Evolutionary conservation across 768 basidiomycete species (phyloP), one percentile per base, ranked within the genome.

Genomic region (Amylocystis lapponica): DNA sequence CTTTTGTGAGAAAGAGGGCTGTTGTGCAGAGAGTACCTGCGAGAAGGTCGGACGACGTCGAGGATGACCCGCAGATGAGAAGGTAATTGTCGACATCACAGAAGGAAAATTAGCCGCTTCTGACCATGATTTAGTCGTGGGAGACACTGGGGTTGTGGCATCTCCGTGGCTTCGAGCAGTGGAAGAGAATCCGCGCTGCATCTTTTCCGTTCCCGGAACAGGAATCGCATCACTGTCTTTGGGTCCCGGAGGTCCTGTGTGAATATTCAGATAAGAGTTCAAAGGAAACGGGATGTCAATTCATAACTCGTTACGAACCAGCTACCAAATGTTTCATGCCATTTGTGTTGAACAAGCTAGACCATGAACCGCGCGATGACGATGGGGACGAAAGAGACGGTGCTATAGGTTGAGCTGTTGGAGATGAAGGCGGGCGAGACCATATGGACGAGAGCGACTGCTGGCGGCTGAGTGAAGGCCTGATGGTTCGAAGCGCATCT

Each of bases 331-430:
- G 82, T 21, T 82, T 71, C 63, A 88, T 68, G 32, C 69, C 74
- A 14, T 75, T 76, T 1, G 83, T 66, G 46, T 79, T 82, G 58
- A 87, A 85, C 10, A 90, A 56, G 53, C 79, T 88, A 0, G 86
- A 83, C 88, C 88, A 90, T 0, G 88, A 87, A 8, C 79, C 85
- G 33, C 79, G 72, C 2, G 59, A 59, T 16, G 87, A 87, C 3
- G 84, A 79, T 35, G 64, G 74, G 0, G 81, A 80, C 0, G 78
- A 66, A 12, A 34, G 72, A 65, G 30, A 76, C 53, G 71, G 57
- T 4, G 66, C 60, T 3, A 66, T 58, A 9, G 60, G 66, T 16
- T 62, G 59, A 10, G 69, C 53, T 1, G 70, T 71, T 4, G 71
- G 64, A 1, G 78, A 73, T 0, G 64, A 55, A 0, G 65, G 64